Conservation (phyloP, 352 stramenopile genomes). For the Plasmopara viticola region DNA sequence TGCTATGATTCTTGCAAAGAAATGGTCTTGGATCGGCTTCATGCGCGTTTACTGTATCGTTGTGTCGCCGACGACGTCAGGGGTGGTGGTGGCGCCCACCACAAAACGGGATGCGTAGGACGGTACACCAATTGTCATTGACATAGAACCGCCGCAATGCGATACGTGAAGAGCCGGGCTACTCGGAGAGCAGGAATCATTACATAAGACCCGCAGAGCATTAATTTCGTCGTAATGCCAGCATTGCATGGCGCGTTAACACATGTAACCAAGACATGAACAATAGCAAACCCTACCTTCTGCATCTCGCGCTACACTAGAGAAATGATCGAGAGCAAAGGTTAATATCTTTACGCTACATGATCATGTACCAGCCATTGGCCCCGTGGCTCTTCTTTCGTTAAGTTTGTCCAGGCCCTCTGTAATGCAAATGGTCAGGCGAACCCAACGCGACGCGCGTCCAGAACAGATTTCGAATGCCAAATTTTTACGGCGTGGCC, state of each 20-base stretch:
- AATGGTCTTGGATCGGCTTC: too few relatives aligned
- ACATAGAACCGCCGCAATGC: constrained; percentile 13
- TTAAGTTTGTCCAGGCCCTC: too few relatives aligned
- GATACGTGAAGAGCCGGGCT: constrained; percentile 24
- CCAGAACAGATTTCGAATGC: background rate
- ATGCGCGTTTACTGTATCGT: background rate
- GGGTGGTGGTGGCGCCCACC: constrained; percentile 7
- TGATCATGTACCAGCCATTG: background rate
- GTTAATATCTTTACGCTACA: background rate
- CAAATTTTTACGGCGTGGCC: constrained; percentile 1
- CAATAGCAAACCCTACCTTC: background rate
- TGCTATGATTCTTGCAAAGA: too few relatives aligned
- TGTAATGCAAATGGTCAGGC: background rate
- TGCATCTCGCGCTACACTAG: background rate
- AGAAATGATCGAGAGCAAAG: too few relatives aligned
- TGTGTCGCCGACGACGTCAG: constrained; percentile 9
- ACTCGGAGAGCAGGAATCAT: constrained; percentile 2
- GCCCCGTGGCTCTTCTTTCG: background rate
- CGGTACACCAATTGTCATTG: constrained; percentile 16
- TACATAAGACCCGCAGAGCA: constrained; percentile 2
- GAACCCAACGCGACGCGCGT: background rate
- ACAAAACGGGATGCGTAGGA: constrained; percentile 4
- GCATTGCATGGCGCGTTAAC: background rate
- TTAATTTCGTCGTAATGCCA: background rate
- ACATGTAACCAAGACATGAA: background rate